A percentile compares a stretch with the other conserved stretches of the same genome.
phyloP scores from a whole-genome alignment of 2,329 filamentous ascomycete genomes.

The Eutypella sp. region DNA sequence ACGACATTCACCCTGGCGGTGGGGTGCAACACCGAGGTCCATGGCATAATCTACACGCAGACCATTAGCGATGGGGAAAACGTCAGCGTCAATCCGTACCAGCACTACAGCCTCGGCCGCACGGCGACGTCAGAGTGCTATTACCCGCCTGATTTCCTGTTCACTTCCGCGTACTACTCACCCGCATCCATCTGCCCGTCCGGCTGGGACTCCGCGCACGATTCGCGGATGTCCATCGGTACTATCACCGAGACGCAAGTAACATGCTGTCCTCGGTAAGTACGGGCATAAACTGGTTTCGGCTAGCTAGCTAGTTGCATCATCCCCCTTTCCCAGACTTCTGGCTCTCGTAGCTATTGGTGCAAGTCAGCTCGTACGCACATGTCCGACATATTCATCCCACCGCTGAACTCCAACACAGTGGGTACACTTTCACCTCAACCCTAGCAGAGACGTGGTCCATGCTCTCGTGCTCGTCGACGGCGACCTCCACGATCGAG shows the following conservation, averaged over 20 bases:
- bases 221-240: neutral
- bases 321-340: neutral
- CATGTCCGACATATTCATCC: neutral
- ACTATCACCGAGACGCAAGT: constrained; percentile 6
- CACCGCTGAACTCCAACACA: neutral
- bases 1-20: constrained; percentile 6
- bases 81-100: constrained; percentile 3
- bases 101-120: constrained; percentile 8
- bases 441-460: constrained; percentile 6
- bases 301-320: neutral
- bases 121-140: constrained; percentile 7
- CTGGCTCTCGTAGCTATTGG: neutral
- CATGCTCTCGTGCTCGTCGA: constrained; percentile 6
- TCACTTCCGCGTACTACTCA: constrained; percentile 3
- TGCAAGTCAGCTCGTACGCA: neutral
- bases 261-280: constrained; percentile 10
- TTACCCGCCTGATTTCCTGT: constrained; percentile 4
- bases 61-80: constrained; percentile 6
- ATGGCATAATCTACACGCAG: constrained; percentile 4
- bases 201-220: constrained; percentile 6
- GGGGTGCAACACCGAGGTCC: constrained; percentile 5
- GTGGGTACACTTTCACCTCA: constrained; percentile 5
- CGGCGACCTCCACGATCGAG: neutral
- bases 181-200: constrained; percentile 7
- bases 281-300: neutral